A percentile compares a stretch with the other conserved stretches of the same genome.
Evolutionary conservation across 2,329 filamentous ascomycete genomes (phyloP).

Genomic region (Nemania sp.): DNA sequence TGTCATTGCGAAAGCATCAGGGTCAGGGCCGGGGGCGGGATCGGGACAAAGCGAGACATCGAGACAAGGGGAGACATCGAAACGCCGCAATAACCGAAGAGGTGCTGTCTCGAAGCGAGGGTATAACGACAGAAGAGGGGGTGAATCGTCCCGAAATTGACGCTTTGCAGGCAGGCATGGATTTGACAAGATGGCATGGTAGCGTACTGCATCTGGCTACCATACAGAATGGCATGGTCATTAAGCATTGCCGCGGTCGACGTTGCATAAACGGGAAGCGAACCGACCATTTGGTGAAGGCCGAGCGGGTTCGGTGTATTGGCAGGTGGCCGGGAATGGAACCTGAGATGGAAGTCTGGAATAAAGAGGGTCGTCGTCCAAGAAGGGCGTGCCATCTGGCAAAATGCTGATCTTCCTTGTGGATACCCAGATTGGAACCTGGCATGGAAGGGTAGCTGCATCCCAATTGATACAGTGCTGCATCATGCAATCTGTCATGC

Average conservation of each 20-base stretch:
- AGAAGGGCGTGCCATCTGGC: slow-evolving; percentile 53
- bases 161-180: slow-evolving; percentile 24
- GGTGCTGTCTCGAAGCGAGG: slow-evolving; percentile 34
- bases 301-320: slow-evolving; percentile 30
- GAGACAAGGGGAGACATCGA: slow-evolving; percentile 41
- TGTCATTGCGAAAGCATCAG: slow-evolving; percentile 48
- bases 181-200: slow-evolving; percentile 23
- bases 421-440: slow-evolving; percentile 41
- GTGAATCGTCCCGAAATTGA: slow-evolving; percentile 35
- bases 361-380: slow-evolving; percentile 44
- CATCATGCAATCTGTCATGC: slow-evolving; percentile 25
- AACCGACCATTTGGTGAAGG: slow-evolving; percentile 30
- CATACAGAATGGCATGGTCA: slow-evolving; percentile 28
- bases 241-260: slow-evolving; percentile 22
- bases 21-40: slow-evolving; percentile 27
- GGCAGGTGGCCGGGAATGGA: slow-evolving; percentile 32
- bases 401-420: slow-evolving; percentile 43
- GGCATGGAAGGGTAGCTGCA: slow-evolving; percentile 41
- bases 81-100: slow-evolving; percentile 43
- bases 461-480: slow-evolving; percentile 27
- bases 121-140: slow-evolving; percentile 39
- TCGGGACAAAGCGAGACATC: too few relatives aligned
- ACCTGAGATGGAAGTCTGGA: slow-evolving; percentile 35
- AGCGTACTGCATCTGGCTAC: slow-evolving; percentile 23
- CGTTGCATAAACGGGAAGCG: slow-evolving; percentile 26